Conservation (phyloP, 1,284 basidiomycete genomes). For the Boletus albobrunnescens region DNA sequence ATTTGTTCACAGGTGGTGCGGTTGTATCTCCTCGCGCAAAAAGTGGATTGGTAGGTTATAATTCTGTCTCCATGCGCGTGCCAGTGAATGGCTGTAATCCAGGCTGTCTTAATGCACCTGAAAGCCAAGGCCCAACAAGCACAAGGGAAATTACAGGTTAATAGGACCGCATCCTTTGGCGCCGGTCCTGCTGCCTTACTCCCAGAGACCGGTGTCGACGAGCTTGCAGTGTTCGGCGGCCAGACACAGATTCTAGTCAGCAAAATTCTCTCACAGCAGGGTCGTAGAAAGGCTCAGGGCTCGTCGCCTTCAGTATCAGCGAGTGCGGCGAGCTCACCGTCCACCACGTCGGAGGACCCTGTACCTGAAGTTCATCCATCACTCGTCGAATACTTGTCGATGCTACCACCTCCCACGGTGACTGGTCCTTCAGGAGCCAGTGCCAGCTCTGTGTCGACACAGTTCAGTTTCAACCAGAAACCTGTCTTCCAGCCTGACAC, state of each 20-base stretch:
- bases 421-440: conserved; percentile 10
- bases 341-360: conserved; percentile 29
- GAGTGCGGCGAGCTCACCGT: conserved; percentile 27
- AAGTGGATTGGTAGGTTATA: conserved; percentile 44
- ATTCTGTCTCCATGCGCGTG: conserved; percentile 2
- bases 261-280: conserved; percentile 41
- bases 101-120: conserved; percentile 48
- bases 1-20: conserved; percentile 51
- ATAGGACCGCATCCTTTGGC: conserved; percentile 23
- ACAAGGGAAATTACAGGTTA: conserved; percentile 37
- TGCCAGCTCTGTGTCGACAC: conserved; percentile 6
- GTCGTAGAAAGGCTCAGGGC: conserved; percentile 20
- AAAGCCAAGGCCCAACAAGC: conserved; percentile 49
- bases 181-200: conserved; percentile 32
- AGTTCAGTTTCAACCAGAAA: conserved; percentile 14
- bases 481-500: conserved; percentile 13
- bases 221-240: conserved; percentile 64
- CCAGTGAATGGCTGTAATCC: not conserved
- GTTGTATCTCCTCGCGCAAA: conserved; percentile 45
- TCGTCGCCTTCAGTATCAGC: conserved; percentile 16
- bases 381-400: conserved; percentile 42
- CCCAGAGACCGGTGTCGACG: conserved; percentile 52
- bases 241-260: conserved; percentile 55
- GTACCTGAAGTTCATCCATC: conserved; percentile 58
- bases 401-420: conserved; percentile 34